These are phyloP conservation scores for Pleurotus tuber-regium DNA, from an alignment of 768 basidiomycete species.

Conservation along the genomic window DNA sequence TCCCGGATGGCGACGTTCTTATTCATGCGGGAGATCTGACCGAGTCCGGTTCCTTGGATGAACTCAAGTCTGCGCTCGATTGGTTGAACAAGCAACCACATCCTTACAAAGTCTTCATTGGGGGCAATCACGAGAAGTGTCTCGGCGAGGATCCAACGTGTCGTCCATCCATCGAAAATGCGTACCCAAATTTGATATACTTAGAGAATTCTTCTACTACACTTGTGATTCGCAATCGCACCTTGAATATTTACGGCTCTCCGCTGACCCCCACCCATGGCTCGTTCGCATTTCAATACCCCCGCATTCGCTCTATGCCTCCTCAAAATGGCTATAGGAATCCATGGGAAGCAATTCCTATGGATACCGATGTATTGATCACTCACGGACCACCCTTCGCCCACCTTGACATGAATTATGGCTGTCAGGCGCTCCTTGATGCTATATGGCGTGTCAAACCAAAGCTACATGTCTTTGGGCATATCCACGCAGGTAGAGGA, in stretches of 20 bases:
- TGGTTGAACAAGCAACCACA: constrained; percentile 29
- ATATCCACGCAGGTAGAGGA: constrained; percentile 37
- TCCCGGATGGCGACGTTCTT: constrained; percentile 16
- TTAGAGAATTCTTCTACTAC: constrained; percentile 30
- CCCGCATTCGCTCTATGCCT: constrained; percentile 13
- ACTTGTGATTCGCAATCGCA: constrained; percentile 27
- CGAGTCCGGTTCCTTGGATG: constrained; percentile 28
- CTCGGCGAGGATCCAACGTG: constrained; percentile 15
- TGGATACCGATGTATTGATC: constrained; percentile 34
- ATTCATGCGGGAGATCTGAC: constrained; percentile 42
- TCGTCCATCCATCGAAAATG: constrained; percentile 13
- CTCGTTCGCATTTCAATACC: constrained; percentile 34
- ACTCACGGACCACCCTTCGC: constrained; percentile 40
- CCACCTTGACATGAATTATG: constrained; percentile 29
- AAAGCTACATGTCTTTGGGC: constrained; percentile 38
- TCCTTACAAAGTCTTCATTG: constrained; percentile 38
- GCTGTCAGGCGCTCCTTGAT: constrained; percentile 30
- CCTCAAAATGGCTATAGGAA: constrained; percentile 11
- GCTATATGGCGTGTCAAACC: constrained; percentile 33
- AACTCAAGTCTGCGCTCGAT: constrained; percentile 26
- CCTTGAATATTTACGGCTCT: constrained; percentile 34
- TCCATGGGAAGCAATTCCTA: constrained; percentile 29
- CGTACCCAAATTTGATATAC: constrained; percentile 29
- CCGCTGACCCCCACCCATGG: constrained; percentile 37
- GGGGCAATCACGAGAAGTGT: constrained; percentile 40